Evolutionary conservation across 1,139 yeast genomes (phyloP), one percentile per base, ranked within the genome.

Genomic region (Taphrina sp.): DNA sequence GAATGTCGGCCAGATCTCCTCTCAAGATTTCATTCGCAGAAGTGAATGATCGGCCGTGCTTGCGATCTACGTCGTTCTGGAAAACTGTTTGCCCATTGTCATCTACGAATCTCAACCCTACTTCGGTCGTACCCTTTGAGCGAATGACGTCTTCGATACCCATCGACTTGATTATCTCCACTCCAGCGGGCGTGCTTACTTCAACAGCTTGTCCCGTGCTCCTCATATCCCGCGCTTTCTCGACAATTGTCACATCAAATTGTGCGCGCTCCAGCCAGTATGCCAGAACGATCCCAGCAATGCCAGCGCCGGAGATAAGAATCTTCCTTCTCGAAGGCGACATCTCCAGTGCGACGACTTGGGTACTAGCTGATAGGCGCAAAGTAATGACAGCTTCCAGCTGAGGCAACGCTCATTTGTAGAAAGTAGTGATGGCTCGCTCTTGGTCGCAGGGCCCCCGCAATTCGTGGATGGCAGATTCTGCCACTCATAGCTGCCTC

Each of bases 281-380:
- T 17, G 45, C 54, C 16, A 31, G 24, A 10, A 23, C 22, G 5
- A 41, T 20, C 5, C 54, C 54, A 3, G 54, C 44, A 31, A 47
- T 47, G 14, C 54, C 54, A 22, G 54, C 54, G 14, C 54, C 54
- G 16, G 31, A 19, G 19, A 47, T 31, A 16, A 47, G 45, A 8
- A 47, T 24, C 10, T 34, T 20, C 38, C 31, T 43, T 37, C n/a
- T 26, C 31, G n/a, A n/a, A n/a, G n/a, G n/a, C n/a, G n/a, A n/a
- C n/a, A n/a, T n/a, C n/a, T n/a, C n/a, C n/a, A n/a, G n/a, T n/a
- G n/a, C n/a, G n/a, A n/a, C n/a, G n/a, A n/a, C n/a, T n/a, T n/a
- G n/a, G n/a, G n/a, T n/a, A n/a, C n/a, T n/a, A n/a, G n/a, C n/a
- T n/a, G n/a, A n/a, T n/a, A n/a, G n/a, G n/a, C n/a, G n/a, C n/a